Conservation (phyloP, 179 eudicot species). For the Spinacia oleracea region DNA sequence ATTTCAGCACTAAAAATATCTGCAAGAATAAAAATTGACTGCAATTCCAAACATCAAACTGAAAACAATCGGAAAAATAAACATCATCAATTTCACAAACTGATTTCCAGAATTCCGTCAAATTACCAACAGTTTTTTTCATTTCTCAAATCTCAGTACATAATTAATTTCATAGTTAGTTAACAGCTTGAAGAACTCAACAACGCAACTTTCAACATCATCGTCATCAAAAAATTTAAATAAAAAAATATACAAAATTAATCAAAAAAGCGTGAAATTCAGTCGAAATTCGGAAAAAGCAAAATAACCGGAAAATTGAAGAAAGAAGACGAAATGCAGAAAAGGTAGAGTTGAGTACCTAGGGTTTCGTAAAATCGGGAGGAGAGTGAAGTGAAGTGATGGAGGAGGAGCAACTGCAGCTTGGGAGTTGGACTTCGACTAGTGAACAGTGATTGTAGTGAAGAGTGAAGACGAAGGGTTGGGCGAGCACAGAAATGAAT, state of each 20-base stretch:
- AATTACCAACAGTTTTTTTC: neutral
- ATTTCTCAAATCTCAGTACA: neutral
- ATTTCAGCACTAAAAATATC: neutral
- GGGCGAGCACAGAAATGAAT: neutral
- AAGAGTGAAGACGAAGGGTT: neutral
- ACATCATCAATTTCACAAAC: neutral
- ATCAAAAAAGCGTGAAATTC: neutral
- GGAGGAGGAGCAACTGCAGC: neutral
- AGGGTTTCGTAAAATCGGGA: slow-evolving; percentile 19
- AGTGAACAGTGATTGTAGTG: no score
- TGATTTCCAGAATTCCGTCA: neutral
- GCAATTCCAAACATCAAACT: neutral
- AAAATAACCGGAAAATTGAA: slow-evolving; percentile 11
- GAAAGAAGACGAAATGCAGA: neutral
- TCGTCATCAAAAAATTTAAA: neutral
- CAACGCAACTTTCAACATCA: neutral
- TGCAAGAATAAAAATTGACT: neutral
- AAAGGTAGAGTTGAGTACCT: neutral
- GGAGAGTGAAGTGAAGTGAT: slow-evolving; percentile 1
- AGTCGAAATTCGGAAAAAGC: neutral
- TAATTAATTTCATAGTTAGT: neutral
- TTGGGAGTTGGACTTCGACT: neutral
- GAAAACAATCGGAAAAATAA: neutral
- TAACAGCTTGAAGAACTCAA: neutral
- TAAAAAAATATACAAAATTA: neutral